Evolutionary conservation across 179 eudicot genomes (phyloP), one percentile per base, ranked within the genome.

Genomic region (Drosera spatulata): DNA sequence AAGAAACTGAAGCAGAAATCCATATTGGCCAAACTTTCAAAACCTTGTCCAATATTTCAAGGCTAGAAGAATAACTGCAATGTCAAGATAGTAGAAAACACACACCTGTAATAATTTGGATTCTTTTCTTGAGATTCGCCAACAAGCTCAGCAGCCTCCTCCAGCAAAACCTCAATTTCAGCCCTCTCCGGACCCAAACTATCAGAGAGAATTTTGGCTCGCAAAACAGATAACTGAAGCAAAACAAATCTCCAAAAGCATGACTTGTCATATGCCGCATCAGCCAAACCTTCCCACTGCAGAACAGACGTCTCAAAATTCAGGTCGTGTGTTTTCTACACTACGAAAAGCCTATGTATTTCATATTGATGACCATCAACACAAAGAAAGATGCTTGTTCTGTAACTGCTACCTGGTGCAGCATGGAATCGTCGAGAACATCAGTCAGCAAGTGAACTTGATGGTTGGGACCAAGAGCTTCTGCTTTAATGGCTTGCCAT

Each of bases 71-170:
- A 4, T 0, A 43, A 43, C 33, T 22, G 33, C 33, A 43, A 4
- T 43, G 45, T 43, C 6, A 43, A 43, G 45, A 43, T 43, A 43
- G 8, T 7, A 43, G 8, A 2, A 4, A 43, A 43, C 41, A 14
- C 69, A 67, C 45, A 93, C 99, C 99, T 90, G 82, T 87, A 86
- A 69, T 93, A 93, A 71, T 82, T 93, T 39, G 99, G 95, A 65
- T 93, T 86, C 76, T 86, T 90, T 51, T 62, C 80, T 75, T 76
- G 84, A 69, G 86, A 78, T 55, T 77, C 91, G 66, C 82, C 96
- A 61, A 94, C 95, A 57, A 94, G 89, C 77, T 94, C 99, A 58
- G 99, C 99, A 63, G 99, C 99, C 75, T 94, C 99, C 79, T 94
- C 96, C 66, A 94, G 58, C 53, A 85, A 74, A 59, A 80, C 87